Base-by-base conservation (phyloP, 192 early-diverging fungal genomes). In the Umbelopsis vinacea region DNA sequence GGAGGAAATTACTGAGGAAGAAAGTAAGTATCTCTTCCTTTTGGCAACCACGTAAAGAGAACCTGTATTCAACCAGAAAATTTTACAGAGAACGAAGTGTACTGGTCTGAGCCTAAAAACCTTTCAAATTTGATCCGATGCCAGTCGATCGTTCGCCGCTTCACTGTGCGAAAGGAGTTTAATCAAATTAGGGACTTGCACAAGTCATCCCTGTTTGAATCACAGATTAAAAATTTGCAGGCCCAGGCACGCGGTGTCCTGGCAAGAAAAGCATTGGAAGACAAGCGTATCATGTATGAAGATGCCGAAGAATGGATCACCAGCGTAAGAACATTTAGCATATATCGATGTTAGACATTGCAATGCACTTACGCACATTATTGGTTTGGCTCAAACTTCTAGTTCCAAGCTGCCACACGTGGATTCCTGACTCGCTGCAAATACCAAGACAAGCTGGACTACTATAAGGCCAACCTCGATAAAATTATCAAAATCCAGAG, bases 401-500 rank as follows among this genome's bases (percentile, higher is more conserved):
- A 83, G 82, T 76, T 89, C 14, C 90, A 97, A 90, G 91, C 94
- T 2, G 77, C 82, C 53, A 72, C 82, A 43, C 84, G 89, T 24
- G 92, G 90, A 0, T 86, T 84, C 26, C 81, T 92, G 17, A 87
- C 87, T 46, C 86, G 92, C 24, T 80, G 80, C 67, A 85, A 81
- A 22, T 86, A 90, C 70, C 73, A 87, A 22, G 83, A 89, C 17
- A 84, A 82, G 19, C 78, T 85, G 15, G 77, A 86, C 10, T 87
- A 89, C 67, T 88, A 88, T 69, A 68, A 83, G 26, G 80, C 83
- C 66, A 93, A 96, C 66, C 78, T 87, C 45, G 85, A 90, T 24
- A 89, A 87, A 43, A 87, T 97, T 70, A 84, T 93, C 70, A 96
- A 95, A 82, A 87, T 92, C 55, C 92, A 96, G 29, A 70, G 50